Conservation (phyloP, 2,329 filamentous ascomycete genomes). For the Colletotrichum sp. region DNA sequence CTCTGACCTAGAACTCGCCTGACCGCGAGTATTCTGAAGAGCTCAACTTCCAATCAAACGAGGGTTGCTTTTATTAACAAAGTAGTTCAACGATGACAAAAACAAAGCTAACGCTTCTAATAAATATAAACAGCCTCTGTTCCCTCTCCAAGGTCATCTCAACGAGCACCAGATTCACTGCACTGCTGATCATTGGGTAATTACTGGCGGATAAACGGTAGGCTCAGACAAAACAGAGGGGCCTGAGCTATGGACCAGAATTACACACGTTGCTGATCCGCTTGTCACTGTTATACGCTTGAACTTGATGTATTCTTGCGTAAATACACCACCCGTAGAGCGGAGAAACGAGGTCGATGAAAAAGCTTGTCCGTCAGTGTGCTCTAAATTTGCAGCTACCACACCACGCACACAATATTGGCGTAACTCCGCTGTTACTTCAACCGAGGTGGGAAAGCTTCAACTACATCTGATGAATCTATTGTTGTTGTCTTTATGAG, state of each 20-base stretch:
- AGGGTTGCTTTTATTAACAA: not conserved
- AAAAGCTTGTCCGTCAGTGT: not conserved
- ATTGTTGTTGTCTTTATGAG: no score
- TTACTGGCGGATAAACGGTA: not conserved
- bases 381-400: no score
- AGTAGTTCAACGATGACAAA: not conserved
- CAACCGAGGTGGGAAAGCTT: no score
- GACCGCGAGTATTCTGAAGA: not conserved
- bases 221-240: not conserved
- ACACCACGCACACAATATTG: no score
- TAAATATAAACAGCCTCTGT: accelerated
- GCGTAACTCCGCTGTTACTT: no score
- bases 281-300: no score
- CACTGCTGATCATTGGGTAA: not conserved
- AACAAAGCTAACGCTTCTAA: not conserved
- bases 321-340: not conserved
- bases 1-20: no score
- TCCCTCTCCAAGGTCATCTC: not conserved
- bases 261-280: no score
- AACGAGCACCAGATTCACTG: accelerated
- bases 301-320: not conserved
- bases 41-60: not conserved
- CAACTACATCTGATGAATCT: no score
- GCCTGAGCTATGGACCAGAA: no score
- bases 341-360: not conserved